phyloP scores from a whole-genome alignment of 2,329 filamentous ascomycete genomes.

The Aspergillus carbonarius region DNA sequence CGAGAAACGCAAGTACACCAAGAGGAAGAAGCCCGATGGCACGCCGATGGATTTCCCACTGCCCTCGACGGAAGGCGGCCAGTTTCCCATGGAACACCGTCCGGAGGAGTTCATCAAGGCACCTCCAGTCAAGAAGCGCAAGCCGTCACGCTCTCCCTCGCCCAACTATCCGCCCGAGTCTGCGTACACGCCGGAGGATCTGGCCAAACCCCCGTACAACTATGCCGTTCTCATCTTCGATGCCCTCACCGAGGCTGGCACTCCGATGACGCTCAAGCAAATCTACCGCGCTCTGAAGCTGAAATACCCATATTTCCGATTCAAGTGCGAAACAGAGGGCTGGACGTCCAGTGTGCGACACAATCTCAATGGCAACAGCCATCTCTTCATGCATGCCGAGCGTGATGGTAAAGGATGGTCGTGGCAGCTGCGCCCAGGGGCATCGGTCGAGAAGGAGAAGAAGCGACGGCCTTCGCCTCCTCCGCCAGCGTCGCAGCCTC shows the following conservation, averaged over 20 bases:
- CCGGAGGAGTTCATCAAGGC: conserved; percentile 45
- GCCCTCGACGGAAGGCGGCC: conserved; percentile 44
- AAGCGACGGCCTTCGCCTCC: conserved; percentile 50
- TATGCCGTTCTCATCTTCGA: conserved; percentile 66
- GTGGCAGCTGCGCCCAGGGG: conserved; percentile 60
- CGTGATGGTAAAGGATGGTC: conserved; percentile 63
- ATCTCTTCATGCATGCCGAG: conserved; percentile 60
- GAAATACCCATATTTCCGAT: conserved; percentile 61
- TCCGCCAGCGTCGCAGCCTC: conserved; percentile 33
- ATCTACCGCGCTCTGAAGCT: conserved; percentile 65
- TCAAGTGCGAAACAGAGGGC: conserved; percentile 62
- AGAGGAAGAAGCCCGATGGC: conserved; percentile 46
- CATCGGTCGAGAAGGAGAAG: conserved; percentile 60
- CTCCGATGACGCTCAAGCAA: conserved; percentile 63
- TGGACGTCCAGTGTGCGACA: conserved; percentile 69
- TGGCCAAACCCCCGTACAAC: conserved; percentile 61
- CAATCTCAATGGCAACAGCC: conserved; percentile 59
- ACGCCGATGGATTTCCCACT: conserved; percentile 43
- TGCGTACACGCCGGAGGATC: conserved; percentile 62
- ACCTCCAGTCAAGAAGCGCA: conserved; percentile 50
- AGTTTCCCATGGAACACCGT: conserved; percentile 36
- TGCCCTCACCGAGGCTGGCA: conserved; percentile 57
- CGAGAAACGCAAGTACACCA: conserved; percentile 51
- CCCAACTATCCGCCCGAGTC: conserved; percentile 60
- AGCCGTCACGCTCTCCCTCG: conserved; percentile 59